phyloP scores from a whole-genome alignment of 1,139 yeast genomes.

The Petasospora rhodanensis region DNA sequence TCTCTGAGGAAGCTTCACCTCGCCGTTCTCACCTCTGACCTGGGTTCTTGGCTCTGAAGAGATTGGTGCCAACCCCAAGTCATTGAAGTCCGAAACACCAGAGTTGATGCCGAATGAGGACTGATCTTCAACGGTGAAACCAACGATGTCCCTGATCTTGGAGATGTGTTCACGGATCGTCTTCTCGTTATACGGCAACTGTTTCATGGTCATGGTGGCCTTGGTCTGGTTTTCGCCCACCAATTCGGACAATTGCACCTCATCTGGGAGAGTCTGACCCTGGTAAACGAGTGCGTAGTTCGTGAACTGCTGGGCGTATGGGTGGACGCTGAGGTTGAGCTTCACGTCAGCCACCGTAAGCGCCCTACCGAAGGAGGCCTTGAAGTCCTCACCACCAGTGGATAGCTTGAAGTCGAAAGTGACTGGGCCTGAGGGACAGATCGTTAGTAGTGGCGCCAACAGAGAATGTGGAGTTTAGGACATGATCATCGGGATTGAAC shows the following conservation, averaged over 20 bases:
- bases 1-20: conserved; percentile 16
- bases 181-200: conserved; percentile 42
- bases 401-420: no score
- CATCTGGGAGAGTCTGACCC: conserved; percentile 32
- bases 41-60: conserved; percentile 7
- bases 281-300: conserved; percentile 46
- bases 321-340: conserved; percentile 51
- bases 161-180: conserved; percentile 43
- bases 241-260: conserved; percentile 15
- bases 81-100: conserved; percentile 38
- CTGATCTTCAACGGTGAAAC: conserved; percentile 33
- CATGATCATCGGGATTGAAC: no score
- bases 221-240: conserved; percentile 25
- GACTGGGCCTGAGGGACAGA: no score
- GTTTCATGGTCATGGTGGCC: conserved; percentile 32
- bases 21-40: conserved; percentile 11
- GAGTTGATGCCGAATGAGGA: conserved; percentile 34
- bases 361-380: conserved; percentile 33
- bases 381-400: conserved; percentile 26
- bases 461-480: no score
- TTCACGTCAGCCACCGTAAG: conserved; percentile 58
- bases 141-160: conserved; percentile 43
- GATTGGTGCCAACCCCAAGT: conserved; percentile 26
- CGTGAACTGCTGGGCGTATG: conserved; percentile 56
- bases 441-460: no score